Base-by-base conservation (phyloP, 1,284 basidiomycete species). In the Heterobasidion annosum region DNA sequence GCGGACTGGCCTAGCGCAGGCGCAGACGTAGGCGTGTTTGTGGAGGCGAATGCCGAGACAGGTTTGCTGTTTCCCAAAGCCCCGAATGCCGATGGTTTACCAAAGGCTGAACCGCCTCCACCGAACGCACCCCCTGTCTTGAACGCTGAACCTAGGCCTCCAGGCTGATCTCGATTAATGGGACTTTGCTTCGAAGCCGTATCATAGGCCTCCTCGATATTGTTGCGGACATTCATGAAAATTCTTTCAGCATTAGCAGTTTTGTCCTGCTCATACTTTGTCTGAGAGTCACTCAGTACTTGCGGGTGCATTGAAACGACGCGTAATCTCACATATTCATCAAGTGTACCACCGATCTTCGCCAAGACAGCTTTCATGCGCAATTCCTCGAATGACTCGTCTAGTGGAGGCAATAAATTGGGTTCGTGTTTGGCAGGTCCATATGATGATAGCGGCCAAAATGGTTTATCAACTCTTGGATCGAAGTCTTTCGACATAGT, bases 371-470 rank as follows among this genome's bases (percentile, higher is more conserved):
- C 88, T 63, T 79, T 85, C 55, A 84, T 72, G 48, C 88, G 78
- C 51, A 97, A 68, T 68, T 98, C 94, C 63, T 97, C 94, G 0
- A 78, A 80, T 0, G 84, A 88, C 58, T 88, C 74, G 62, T 97
- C 93, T 34, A 88, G 70, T 1, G 81, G 83, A 4, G 68, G 59
- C 15, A 97, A 68, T 6, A 96, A 62, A 49, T 78, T 83, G 0
- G 83, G 84, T 61, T 93, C 90, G 53, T 79, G 66, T 64, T 94
- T 93, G 0, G 83, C 82, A 19, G 89, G 82, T 0, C 79, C 93
- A 65, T 89, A 97, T 0, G 81, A 86, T 0, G 91, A 85, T 0
- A 95, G 70, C n/a, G 86, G 84, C 87, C 90, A 98, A 7, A 79
- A 54, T 0, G 93, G 94, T 62, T 82, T 83, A 18, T 92, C 89